Conservation (phyloP, 768 basidiomycete genomes). For the Pleurotus salmoneostramineus region DNA sequence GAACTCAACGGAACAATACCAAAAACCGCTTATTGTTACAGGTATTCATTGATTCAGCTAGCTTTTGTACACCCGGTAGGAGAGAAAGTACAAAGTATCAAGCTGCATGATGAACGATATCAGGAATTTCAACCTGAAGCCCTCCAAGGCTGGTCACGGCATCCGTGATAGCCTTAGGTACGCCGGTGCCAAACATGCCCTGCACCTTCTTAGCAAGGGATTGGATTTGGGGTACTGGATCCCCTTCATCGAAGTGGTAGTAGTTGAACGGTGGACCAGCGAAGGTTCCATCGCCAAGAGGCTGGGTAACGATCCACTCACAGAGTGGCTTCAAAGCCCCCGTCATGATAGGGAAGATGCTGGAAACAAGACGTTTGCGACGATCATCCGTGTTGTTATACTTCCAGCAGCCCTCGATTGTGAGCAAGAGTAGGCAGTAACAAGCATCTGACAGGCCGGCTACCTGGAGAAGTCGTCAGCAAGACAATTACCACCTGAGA, state of each 20-base stretch:
- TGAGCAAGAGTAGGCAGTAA: conserved; percentile 20
- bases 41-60: too few relatives aligned
- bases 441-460: conserved; percentile 19
- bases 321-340: conserved; percentile 21
- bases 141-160: background rate
- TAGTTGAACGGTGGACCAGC: conserved; percentile 22
- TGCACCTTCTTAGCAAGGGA: background rate
- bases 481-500: background rate
- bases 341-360: conserved; percentile 21
- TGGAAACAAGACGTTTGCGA: conserved; percentile 13
- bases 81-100: too few relatives aligned
- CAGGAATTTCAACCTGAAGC: background rate
- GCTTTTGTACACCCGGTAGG: background rate
- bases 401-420: conserved; percentile 21
- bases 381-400: conserved; percentile 7
- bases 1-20: too few relatives aligned
- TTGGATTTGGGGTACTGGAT: background rate
- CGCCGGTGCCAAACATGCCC: background rate
- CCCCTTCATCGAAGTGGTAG: conserved; percentile 11
- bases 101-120: background rate
- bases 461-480: conserved; percentile 11
- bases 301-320: conserved; percentile 18
- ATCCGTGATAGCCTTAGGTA: background rate
- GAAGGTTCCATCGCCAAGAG: conserved; percentile 13
- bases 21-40: background rate